Conservation (phyloP, 2,329 filamentous ascomycete genomes). For the Sclerotinia borealis region DNA sequence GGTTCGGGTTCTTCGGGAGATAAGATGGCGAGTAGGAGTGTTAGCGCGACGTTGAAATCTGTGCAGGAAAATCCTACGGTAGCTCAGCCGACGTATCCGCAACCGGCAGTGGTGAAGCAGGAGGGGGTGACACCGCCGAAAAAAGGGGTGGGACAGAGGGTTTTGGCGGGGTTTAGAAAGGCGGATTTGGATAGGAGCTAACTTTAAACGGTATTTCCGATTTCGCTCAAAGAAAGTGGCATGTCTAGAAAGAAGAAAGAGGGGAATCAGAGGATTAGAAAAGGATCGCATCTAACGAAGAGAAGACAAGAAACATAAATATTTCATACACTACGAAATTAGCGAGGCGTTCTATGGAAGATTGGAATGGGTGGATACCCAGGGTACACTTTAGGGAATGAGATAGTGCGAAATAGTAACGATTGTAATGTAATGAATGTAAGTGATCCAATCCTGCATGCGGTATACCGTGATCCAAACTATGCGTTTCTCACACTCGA, state of each 20-base stretch:
- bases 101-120: conserved; percentile 3
- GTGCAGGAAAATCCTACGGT: conserved; percentile 17
- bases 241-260: too few species aligned
- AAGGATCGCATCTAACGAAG: not conserved
- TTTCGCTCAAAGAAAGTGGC: too few species aligned
- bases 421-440: not conserved
- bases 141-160: conserved; percentile 18
- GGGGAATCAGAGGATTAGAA: not conserved
- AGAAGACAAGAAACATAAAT: not conserved
- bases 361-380: not conserved
- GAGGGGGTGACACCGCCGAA: conserved; percentile 11
- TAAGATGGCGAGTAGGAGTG: conserved; percentile 10
- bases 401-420: not conserved
- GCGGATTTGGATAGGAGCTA: conserved; percentile 28
- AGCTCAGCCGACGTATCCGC: conserved; percentile 12
- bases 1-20: conserved; percentile 6
- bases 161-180: conserved; percentile 21
- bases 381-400: not conserved
- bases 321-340: not conserved
- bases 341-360: not conserved
- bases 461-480: too few species aligned
- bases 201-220: not conserved
- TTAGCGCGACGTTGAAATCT: conserved; percentile 6
- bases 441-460: too few species aligned
- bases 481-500: too few species aligned